phyloP scores from a whole-genome alignment of 805 yeast species.

The Saccharomycopsis sp. region DNA sequence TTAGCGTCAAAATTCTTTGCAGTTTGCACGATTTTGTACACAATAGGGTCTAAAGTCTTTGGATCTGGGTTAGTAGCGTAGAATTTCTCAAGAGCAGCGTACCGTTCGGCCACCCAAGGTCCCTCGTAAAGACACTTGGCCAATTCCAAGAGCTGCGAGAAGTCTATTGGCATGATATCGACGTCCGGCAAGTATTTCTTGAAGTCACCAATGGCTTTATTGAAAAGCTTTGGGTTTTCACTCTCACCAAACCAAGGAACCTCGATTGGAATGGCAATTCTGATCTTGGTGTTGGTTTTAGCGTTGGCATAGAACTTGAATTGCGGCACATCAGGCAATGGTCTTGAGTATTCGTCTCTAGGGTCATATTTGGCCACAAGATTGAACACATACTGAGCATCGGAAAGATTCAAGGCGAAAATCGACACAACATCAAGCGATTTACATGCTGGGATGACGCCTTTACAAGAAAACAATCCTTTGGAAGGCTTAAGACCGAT shows the following conservation, averaged over 20 bases:
- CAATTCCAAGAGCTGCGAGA: constrained; percentile 66
- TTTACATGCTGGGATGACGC: constrained; percentile 97
- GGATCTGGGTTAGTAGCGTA: constrained; percentile 64
- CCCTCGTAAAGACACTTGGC: constrained; percentile 93
- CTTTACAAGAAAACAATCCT: constrained; percentile 79
- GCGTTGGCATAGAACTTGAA: constrained; percentile 53
- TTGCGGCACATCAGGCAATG: constrained; percentile 61
- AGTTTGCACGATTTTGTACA: constrained; percentile 62
- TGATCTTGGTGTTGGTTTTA: constrained; percentile 23
- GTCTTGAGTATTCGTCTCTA: constrained; percentile 75
- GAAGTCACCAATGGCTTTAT: constrained; percentile 51
- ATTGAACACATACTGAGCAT: constrained; percentile 74
- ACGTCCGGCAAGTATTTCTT: constrained; percentile 46
- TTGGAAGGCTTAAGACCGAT: constrained; percentile 90
- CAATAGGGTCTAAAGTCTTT: constrained; percentile 77
- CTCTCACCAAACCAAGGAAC: constrained; percentile 77
- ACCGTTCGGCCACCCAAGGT: constrained; percentile 98
- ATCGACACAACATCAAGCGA: constrained; percentile 90
- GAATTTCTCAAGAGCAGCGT: constrained; percentile 72
- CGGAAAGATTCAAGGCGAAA: constrained; percentile 68
- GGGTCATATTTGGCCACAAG: constrained; percentile 69
- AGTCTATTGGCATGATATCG: constrained; percentile 55
- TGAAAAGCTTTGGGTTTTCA: constrained; percentile 67
- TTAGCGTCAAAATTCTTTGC: constrained; percentile 79
- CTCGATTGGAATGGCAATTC: constrained; percentile 67